Base-by-base conservation (phyloP, 2,329 filamentous ascomycete genomes). In the Exophiala bonariae region DNA sequence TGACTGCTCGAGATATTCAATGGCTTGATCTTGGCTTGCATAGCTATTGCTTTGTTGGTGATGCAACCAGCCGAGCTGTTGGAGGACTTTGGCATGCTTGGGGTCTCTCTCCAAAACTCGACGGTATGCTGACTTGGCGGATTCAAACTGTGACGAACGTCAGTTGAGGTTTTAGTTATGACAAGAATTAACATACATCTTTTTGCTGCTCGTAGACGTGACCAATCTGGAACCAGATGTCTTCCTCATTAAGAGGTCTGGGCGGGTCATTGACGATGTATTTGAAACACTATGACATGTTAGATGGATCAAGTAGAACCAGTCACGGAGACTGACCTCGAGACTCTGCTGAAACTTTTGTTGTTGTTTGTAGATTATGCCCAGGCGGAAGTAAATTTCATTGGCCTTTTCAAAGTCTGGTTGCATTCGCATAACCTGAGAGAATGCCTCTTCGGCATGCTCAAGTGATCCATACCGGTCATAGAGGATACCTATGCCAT, bases 291-390 rank as follows among this genome's bases (percentile, higher is more conserved):
- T 96, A 49, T 13, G 49, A 8, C 50, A 38, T 32, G 5, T 31
- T 45, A 9, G 32, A 56, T 40, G 54, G 50, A 52, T 38, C 37
- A 47, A 9, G 20, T 14, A 8, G 4, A 10, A 4, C 20, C 9
- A 23, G 26, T 34, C 16, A 30, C 31, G 41, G 20, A 53, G 61
- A 23, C 55, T 45, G n/a, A 95, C 91, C 71, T 97, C 93, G 36
- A 97, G 76, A 76, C 91, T 96, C 64, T 95, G 86, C 42, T 78
- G 77, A 66, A 91, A 99, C 67, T 97, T 97, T 53, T 91, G 86
- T 66, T 97, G 93, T 63, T 97, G 92, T 68, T 99, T 99, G 76
- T 97, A 97, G 57, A 99, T 97, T 73, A 99, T 99, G n/a, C 93
- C 93, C 7, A 99, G 80, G 20, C 93, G 83, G 72, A 99, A 99